phyloP scores from a whole-genome alignment of 169 alveolate species.

The Eimeria necatrix region DNA sequence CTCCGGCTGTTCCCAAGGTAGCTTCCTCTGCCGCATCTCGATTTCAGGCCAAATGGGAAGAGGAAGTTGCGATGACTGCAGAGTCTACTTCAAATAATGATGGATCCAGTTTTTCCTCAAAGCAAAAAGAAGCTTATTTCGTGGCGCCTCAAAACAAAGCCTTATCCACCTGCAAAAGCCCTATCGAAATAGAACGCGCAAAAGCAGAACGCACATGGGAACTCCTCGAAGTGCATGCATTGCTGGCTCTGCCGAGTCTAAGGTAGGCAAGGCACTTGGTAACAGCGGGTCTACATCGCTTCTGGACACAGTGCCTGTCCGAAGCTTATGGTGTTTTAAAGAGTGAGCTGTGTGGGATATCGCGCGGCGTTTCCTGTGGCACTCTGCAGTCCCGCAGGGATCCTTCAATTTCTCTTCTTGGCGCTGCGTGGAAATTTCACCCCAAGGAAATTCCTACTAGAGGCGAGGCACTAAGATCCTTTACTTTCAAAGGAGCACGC shows the following conservation, averaged over 20 bases:
- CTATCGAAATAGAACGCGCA: background rate
- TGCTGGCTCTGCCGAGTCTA: constrained; percentile 57
- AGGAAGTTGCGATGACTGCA: background rate
- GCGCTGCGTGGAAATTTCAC: constrained; percentile 49
- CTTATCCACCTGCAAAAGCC: background rate
- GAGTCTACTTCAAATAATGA: background rate
- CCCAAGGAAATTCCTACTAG: constrained; percentile 8
- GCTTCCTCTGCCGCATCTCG: background rate
- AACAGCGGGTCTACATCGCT: no score
- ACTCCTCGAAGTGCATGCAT: constrained; percentile 36
- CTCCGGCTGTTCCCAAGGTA: constrained; percentile 2
- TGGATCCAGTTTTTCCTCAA: no score
- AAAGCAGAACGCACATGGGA: constrained; percentile 16
- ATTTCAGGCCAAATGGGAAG: background rate
- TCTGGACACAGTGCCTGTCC: no score
- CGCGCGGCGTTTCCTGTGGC: background rate
- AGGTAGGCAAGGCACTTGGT: constrained; percentile 1
- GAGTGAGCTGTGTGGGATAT: no score
- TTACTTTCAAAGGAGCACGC: background rate
- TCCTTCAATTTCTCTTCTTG: constrained; percentile 46
- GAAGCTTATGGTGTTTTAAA: no score
- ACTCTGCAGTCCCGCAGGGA: constrained; percentile 47
- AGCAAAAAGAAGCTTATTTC: background rate
- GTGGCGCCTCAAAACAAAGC: background rate
- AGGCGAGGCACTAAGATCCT: background rate